Conservation (phyloP, 2,329 filamentous ascomycete genomes). For the Corinectria fuckeliana region DNA sequence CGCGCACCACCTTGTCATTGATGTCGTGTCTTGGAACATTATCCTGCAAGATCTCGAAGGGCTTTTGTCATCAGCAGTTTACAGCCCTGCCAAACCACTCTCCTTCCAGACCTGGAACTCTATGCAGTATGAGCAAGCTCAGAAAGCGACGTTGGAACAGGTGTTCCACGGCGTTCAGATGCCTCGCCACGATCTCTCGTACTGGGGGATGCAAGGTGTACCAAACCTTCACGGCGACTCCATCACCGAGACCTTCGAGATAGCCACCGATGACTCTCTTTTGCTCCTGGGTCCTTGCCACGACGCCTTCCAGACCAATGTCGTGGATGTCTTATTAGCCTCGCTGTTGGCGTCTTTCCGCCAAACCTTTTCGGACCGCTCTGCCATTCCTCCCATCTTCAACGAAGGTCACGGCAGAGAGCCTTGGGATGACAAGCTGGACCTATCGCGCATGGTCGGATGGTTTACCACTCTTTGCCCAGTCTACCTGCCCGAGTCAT, state of each 20-base stretch:
- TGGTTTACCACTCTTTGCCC: slow-evolving; percentile 50
- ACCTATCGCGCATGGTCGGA: slow-evolving; percentile 50
- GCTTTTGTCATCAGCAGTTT: slow-evolving; percentile 34
- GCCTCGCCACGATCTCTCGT: neutral
- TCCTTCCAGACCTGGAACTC: slow-evolving; percentile 16
- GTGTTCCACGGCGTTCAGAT: neutral
- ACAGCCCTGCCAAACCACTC: neutral
- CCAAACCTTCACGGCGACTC: neutral
- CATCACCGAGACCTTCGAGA: neutral
- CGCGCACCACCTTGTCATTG: slow-evolving; percentile 44
- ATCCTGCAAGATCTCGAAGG: slow-evolving; percentile 50
- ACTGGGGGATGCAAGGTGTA: neutral
- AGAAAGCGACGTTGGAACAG: neutral
- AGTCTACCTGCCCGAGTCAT: slow-evolving; percentile 17
- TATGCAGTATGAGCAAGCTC: neutral
- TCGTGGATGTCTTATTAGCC: slow-evolving; percentile 40
- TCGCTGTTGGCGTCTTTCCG: slow-evolving; percentile 30
- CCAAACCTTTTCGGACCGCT: slow-evolving; percentile 33
- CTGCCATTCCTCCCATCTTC: slow-evolving; percentile 38
- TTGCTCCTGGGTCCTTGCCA: slow-evolving; percentile 16
- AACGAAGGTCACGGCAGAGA: slow-evolving; percentile 53
- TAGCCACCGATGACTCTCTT: neutral
- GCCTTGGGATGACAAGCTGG: slow-evolving; percentile 39
- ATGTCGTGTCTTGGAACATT: slow-evolving; percentile 51
- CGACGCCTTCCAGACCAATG: slow-evolving; percentile 29